Evolutionary conservation across 768 basidiomycete species (phyloP).

Genomic region (Astraeus odoratus): DNA sequence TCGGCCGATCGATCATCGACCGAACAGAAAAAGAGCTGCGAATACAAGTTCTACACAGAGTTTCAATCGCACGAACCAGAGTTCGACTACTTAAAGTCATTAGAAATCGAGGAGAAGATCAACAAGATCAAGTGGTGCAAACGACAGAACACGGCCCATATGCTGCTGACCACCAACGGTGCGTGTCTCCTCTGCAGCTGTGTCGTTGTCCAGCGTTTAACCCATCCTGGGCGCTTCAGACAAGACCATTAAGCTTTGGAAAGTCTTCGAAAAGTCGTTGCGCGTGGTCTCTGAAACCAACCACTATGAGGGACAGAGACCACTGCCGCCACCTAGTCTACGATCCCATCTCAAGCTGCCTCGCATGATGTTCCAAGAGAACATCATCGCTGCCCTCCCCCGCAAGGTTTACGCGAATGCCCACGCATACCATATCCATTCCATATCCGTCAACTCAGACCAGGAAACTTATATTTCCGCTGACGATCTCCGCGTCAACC

Average conservation of each 20-base stretch:
- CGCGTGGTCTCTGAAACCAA: conserved; percentile 97
- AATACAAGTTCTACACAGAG: conserved; percentile 99
- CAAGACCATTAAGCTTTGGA: conserved; percentile 99
- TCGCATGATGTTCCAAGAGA: conserved; percentile 89
- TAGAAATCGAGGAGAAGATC: conserved; percentile 99
- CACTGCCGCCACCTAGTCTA: conserved; percentile 54
- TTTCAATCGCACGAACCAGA: conserved; percentile 99
- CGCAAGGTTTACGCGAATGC: conserved; percentile 99
- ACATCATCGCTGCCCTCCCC: conserved; percentile 97
- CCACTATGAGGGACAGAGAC: conserved; percentile 72
- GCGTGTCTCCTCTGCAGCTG: conserved; percentile 17
- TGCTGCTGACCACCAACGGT: conserved; percentile 97
- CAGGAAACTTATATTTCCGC: conserved; percentile 99
- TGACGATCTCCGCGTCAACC: conserved; percentile 95
- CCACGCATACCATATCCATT: conserved; percentile 99
- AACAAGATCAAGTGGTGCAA: conserved; percentile 99
- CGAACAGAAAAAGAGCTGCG: conserved; percentile 94
- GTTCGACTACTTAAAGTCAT: conserved; percentile 98
- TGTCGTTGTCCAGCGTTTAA: background rate
- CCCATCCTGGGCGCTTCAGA: conserved; percentile 42
- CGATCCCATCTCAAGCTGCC: conserved; percentile 73
- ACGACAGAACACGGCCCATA: conserved; percentile 95
- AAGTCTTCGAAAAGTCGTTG: conserved; percentile 98
- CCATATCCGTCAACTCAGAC: conserved; percentile 98
- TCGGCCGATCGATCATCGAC: conserved; percentile 13